A percentile compares a stretch with the other conserved stretches of the same genome.
Evolutionary conservation across 176 grass and related monocot genomes (phyloP).

Genomic region (Phoenix dactylifera): DNA sequence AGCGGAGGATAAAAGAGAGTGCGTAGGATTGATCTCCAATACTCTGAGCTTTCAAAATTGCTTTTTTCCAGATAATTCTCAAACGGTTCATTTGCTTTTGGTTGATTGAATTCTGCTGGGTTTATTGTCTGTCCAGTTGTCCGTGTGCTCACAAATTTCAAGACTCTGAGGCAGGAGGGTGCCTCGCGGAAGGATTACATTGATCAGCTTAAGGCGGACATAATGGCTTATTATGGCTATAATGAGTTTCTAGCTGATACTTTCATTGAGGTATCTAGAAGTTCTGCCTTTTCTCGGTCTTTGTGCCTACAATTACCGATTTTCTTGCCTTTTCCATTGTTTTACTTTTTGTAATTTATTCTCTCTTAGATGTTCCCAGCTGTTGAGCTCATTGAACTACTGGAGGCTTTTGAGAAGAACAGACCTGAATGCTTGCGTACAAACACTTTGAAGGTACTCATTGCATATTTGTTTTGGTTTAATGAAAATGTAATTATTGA

Average conservation of each 20-base stretch:
- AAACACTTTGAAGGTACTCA: slow-evolving; percentile 84
- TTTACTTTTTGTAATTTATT: background rate
- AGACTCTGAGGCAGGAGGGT: slow-evolving; percentile 61
- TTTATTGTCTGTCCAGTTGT: slow-evolving; percentile 58
- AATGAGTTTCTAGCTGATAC: slow-evolving; percentile 82
- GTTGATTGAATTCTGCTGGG: slow-evolving; percentile 2
- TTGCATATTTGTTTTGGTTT: background rate
- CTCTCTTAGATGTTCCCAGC: slow-evolving; percentile 66
- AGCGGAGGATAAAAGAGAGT: slow-evolving; percentile 93
- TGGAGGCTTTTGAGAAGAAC: slow-evolving; percentile 92
- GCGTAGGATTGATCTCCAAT: slow-evolving; percentile 3
- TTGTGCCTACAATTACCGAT: too few species aligned
- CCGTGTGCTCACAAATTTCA: slow-evolving; percentile 87
- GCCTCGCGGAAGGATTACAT: slow-evolving; percentile 79
- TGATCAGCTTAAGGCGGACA: slow-evolving; percentile 72
- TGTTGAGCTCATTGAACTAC: slow-evolving; percentile 80
- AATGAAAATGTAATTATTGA: too few species aligned
- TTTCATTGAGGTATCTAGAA: slow-evolving; percentile 56
- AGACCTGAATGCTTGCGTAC: slow-evolving; percentile 80
- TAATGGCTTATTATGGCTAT: slow-evolving; percentile 90
- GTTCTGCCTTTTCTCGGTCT: too few species aligned
- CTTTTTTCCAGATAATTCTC: background rate
- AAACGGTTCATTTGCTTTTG: too few species aligned
- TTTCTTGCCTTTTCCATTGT: background rate
- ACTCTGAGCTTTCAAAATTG: background rate